A percentile compares a stretch with the other conserved stretches of the same genome.
Evolutionary conservation across 495 filamentous ascomycete genomes (phyloP).

Genomic region (Pyrenula aspistea): DNA sequence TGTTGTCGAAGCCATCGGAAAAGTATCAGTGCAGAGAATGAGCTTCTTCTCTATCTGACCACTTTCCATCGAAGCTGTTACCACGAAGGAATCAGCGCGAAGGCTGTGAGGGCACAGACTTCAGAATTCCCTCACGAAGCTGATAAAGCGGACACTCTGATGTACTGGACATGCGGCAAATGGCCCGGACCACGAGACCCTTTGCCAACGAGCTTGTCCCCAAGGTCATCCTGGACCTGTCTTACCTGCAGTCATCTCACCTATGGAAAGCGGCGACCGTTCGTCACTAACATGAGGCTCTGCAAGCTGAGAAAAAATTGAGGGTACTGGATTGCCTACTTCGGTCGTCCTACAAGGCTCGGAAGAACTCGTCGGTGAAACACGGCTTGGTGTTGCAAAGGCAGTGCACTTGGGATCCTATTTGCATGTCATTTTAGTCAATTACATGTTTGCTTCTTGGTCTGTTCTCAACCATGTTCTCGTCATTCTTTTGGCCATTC

Average conservation of each 20-base stretch:
- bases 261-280: neutral
- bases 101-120: no score
- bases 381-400: neutral
- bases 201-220: neutral
- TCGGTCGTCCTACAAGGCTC: neutral
- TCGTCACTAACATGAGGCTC: neutral
- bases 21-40: no score
- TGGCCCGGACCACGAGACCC: neutral
- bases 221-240: neutral
- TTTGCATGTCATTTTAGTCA: no score
- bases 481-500: neutral
- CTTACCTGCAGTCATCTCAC: neutral
- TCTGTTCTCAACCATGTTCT: neutral
- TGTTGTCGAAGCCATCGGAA: no score
- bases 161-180: no score
- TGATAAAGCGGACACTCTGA: no score
- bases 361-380: neutral
- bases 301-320: neutral
- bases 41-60: no score
- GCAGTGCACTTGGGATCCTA: no score
- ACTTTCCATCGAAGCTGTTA: no score
- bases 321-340: neutral
- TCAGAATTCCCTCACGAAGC: no score
- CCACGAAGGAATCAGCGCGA: no score
- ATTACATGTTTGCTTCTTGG: neutral